Percentiles rank a stretch among this genome's conserved stretches.
Evolutionary conservation across 1,284 basidiomycete species (phyloP).

Genomic region (Tylopilus sp.): DNA sequence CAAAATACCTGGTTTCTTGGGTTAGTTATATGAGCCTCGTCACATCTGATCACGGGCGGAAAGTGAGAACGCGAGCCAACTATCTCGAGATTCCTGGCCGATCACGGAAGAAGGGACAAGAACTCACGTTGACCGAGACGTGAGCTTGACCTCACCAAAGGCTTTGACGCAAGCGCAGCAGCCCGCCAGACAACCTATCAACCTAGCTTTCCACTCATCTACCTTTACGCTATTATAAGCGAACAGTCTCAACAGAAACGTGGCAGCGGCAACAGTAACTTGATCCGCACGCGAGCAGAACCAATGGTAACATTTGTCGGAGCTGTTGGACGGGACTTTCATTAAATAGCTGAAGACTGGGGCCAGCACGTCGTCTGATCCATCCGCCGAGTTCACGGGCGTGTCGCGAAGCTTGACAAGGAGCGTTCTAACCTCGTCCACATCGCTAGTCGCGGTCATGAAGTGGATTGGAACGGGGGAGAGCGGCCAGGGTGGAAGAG

Average conservation of each 20-base stretch:
- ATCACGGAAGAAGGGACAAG: background rate
- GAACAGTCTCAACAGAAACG: constrained; percentile 75
- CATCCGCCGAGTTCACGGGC: constrained; percentile 48
- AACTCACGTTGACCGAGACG: constrained; percentile 66
- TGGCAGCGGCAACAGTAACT: constrained; percentile 58
- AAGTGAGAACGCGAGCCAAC: constrained; percentile 9
- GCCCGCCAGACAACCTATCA: constrained; percentile 52
- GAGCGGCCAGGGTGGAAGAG: background rate
- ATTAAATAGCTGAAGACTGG: constrained; percentile 58
- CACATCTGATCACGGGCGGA: constrained; percentile 3
- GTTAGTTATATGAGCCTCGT: constrained; percentile 19
- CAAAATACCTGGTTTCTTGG: constrained; percentile 55
- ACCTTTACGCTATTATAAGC: constrained; percentile 67
- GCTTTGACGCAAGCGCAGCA: constrained; percentile 69
- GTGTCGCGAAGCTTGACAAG: constrained; percentile 52
- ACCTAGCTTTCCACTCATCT: constrained; percentile 56
- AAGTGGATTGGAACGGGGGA: constrained; percentile 3
- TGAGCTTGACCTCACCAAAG: constrained; percentile 59
- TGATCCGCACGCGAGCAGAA: constrained; percentile 59
- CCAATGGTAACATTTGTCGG: constrained; percentile 58
- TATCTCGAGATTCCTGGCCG: constrained; percentile 6
- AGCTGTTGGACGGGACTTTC: constrained; percentile 34
- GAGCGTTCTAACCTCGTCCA: constrained; percentile 40
- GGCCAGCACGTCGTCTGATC: constrained; percentile 49
- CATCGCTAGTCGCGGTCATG: constrained; percentile 29